A percentile compares a stretch with the other conserved stretches of the same genome.
Evolutionary conservation across 306 rosid species (phyloP).

Genomic region (Nissolia schottii): DNA sequence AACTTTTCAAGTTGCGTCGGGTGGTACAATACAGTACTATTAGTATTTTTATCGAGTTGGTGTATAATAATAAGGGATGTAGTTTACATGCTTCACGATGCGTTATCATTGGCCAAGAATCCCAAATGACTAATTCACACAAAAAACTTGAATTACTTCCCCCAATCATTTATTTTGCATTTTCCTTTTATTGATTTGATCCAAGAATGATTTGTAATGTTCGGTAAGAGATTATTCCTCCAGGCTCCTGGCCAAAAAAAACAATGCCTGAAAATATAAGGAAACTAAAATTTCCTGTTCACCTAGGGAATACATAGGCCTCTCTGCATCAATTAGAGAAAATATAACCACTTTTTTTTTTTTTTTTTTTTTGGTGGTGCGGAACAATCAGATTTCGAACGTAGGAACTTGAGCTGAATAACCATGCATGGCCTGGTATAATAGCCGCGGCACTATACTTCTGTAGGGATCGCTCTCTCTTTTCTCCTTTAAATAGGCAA

Average conservation of each 20-base stretch:
- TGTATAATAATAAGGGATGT: no score
- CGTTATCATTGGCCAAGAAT: not conserved
- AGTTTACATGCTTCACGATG: not conserved
- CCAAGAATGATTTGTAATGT: not conserved
- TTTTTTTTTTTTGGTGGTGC: no score
- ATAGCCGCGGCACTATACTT: conserved; percentile 48
- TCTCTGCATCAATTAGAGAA: not conserved
- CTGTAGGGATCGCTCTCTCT: conserved; percentile 75
- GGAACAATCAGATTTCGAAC: conserved; percentile 54
- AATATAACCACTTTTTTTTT: not conserved
- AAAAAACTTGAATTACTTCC: not conserved
- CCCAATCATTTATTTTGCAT: not conserved
- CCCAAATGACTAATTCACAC: not conserved
- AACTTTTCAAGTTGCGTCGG: not conserved
- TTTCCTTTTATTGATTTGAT: not conserved
- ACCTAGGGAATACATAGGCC: not conserved
- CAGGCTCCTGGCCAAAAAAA: not conserved
- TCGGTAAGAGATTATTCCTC: no score
- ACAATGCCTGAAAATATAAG: not conserved
- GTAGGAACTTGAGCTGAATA: conserved; percentile 62
- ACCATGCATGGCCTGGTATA: conserved; percentile 60
- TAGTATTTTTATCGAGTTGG: not conserved
- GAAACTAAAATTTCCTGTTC: not conserved
- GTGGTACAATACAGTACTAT: not conserved
- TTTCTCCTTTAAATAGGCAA: conserved; percentile 64